Evolutionary conservation across 148 eudicot species (phyloP), one percentile per base, ranked within the genome.

Genomic region (Simmondsia chinensis): DNA sequence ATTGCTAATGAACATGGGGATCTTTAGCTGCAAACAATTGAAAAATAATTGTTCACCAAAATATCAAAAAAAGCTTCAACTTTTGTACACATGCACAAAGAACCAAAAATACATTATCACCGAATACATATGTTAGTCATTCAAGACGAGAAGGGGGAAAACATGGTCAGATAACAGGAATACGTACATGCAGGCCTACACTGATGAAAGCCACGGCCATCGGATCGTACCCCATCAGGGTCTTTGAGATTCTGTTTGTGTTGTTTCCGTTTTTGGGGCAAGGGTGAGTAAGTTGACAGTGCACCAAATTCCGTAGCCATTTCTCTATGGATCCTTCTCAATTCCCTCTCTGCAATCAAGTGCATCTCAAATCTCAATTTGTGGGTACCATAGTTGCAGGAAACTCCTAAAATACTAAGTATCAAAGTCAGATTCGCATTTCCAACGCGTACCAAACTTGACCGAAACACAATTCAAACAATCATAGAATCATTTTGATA

Each of bases 141-240:
- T 19, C 4, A 6, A 25, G 4, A 20, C 3, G 14, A 6, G 33
- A 23, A 22, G 17, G 9, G 8, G 6, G 2, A 22, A 20, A 4
- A 20, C 7, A 36, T 20, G 9, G 31, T 5, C 6, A 41, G 24
- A 23, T 19, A 10, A 44, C 22, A 31, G 38, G 7, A 32, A 18
- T 4, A 49, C 61, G 46, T 69, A 89, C 95, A 82, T 22, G 97
- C 97, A 65, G 97, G 95, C 19, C 95, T 64, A 62, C 97, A 91
- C 64, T 85, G 85, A 65, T 67, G 83, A 66, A 79, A 59, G 50
- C 61, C 71, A 22, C 97, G 95, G 26, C 78, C 81, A 33, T 91
- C 97, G n/a, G 85, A 63, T 10, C 97, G 85, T 38, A 76, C 71
- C 65, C 73, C 81, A 64, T 55, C 74, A 9, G 77, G 64, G 45